Base-by-base conservation (phyloP, 2,329 filamentous ascomycete species). In the Magnaporthales sp. region DNA sequence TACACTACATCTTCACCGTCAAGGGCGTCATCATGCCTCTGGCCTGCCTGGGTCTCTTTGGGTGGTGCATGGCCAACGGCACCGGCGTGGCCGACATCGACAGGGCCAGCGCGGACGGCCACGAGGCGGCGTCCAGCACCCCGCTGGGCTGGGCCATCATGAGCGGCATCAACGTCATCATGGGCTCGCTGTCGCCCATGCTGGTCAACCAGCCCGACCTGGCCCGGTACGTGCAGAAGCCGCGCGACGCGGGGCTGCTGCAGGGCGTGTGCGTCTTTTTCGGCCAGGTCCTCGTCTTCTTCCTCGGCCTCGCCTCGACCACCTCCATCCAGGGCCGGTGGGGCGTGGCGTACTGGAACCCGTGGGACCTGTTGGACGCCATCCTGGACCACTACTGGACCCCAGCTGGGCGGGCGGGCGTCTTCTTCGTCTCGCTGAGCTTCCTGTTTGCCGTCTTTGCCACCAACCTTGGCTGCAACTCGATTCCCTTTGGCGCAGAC, bases 251-350 rank as follows among this genome's bases (percentile, higher is more conserved):
- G 5, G 64, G 67, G 7, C 65, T 66, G 68, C 66, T 74, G 73
- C 31, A 76, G 65, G 67, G 67, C 76, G 8, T 79, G 75, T 19
- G 70, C 79, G 27, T 77, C 75, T 22, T 78, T 77, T 11, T 72
- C 73, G 67, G 68, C 63, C 67, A 68, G 66, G 65, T 66, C 15
- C 64, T 68, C 29, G 66, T 69, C 62, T 67, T 68, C 32, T 70
- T 70, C 66, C 72, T 81, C 13, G 80, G 80, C n/a, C 81, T 82
- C 67, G 71, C 80, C 19, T 74, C 77, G 0, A 81, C 79, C 0
- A 75, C 78, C 1, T 76, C 78, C 6, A 78, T 81, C 67, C 80
- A 81, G 71, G 78, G 79, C 66, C 69, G 70, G 10, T 81, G 78
- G 76, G 77, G 75, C 22, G 69, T 75, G 66, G 71, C 67, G 7